These are phyloP conservation scores for Chaetoscypha palmicola DNA, from an alignment of 2,329 filamentous ascomycete genomes.

Conservation along the genomic window DNA sequence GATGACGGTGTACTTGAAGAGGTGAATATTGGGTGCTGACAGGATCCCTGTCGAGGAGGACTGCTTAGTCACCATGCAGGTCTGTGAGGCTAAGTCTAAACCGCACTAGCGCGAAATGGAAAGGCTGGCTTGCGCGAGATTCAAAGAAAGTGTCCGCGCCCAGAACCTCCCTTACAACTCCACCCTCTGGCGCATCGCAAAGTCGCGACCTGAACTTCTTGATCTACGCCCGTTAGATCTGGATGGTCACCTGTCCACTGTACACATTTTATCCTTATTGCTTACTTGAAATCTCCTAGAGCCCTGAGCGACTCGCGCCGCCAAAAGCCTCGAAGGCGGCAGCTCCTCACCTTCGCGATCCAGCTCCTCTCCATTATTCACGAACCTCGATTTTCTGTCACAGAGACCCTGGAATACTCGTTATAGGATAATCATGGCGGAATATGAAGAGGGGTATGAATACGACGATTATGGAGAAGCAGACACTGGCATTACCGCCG, in stretches of 20 bases:
- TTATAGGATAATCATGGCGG: too few relatives aligned
- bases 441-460: conserved; percentile 50
- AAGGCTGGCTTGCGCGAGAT: too few relatives aligned
- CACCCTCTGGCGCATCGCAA: not conserved
- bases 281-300: conserved; percentile 13
- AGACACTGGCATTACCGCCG: conserved; percentile 72
- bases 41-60: too few relatives aligned
- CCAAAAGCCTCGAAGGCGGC: conserved; percentile 11
- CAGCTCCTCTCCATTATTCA: conserved; percentile 4
- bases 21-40: too few relatives aligned
- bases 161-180: conserved; percentile 4
- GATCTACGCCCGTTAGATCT: not conserved
- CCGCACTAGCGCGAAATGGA: too few relatives aligned
- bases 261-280: conserved; percentile 15
- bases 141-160: conserved; percentile 1
- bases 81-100: too few relatives aligned
- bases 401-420: too few relatives aligned
- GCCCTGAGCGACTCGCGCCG: conserved; percentile 14
- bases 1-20: too few relatives aligned
- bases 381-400: too few relatives aligned
- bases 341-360: conserved; percentile 12
- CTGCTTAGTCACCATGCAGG: too few relatives aligned
- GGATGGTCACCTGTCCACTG: conserved; percentile 3
- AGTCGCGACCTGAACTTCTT: not conserved
- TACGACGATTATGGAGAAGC: conserved; percentile 63